phyloP scores from a whole-genome alignment of 2,329 filamentous ascomycete genomes.

The Acarospora socialis region DNA sequence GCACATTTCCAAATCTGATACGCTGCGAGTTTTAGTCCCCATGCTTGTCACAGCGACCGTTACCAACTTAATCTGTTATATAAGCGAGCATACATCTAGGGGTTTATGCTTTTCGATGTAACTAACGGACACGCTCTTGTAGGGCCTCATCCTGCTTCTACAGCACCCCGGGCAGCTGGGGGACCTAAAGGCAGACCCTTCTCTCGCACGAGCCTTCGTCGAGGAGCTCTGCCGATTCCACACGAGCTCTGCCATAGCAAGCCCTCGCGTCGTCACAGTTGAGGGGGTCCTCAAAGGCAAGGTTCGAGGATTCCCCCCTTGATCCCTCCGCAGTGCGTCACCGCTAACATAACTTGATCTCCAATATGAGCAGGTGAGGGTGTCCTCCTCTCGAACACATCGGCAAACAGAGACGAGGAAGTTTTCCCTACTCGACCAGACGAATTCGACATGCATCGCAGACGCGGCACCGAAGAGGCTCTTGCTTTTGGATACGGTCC shows the following conservation, averaged over 20 bases:
- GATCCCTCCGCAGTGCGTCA: too few relatives aligned
- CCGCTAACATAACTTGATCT: too few relatives aligned
- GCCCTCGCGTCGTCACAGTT: conserved; percentile 34
- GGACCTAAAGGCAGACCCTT: conserved; percentile 28
- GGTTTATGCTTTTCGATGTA: conserved; percentile 1
- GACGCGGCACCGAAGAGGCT: conserved; percentile 21
- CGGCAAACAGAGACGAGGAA: conserved; percentile 35
- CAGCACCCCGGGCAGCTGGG: conserved; percentile 30
- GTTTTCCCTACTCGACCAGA: conserved; percentile 29
- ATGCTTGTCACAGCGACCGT: conserved; percentile 39
- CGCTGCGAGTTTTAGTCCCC: conserved; percentile 35
- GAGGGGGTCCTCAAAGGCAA: conserved; percentile 32
- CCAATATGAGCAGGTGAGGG: conserved; percentile 30
- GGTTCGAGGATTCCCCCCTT: too few relatives aligned
- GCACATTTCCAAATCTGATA: conserved; percentile 19
- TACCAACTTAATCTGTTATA: conserved; percentile 37
- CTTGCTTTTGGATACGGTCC: conserved; percentile 35
- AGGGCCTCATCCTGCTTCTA: conserved; percentile 33
- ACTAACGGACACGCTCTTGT: conserved; percentile 2
- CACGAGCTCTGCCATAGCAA: conserved; percentile 33
- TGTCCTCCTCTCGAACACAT: conserved; percentile 35
- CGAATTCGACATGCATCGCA: conserved; percentile 31
- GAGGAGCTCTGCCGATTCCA: conserved; percentile 37
- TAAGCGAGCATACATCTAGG: conserved; percentile 19
- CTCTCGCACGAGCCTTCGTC: conserved; percentile 27